Evolutionary conservation across 768 basidiomycete species (phyloP).

Genomic region (Termitomyces heimii): DNA sequence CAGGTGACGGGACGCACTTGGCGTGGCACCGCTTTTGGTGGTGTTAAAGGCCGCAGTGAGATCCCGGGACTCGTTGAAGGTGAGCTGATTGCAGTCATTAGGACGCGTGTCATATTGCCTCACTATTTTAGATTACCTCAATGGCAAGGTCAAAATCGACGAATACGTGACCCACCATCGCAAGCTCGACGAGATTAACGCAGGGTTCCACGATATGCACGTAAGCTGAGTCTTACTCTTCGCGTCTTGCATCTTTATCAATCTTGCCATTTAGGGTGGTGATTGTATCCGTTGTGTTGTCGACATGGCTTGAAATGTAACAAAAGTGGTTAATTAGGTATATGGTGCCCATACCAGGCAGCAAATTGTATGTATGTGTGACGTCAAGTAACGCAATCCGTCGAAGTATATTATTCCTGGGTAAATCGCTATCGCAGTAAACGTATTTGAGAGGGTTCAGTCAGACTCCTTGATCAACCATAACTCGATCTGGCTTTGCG

Average conservation of each 20-base stretch:
- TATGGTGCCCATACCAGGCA: not conserved
- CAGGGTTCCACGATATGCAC: conserved; percentile 95
- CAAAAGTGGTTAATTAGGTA: conserved; percentile 1
- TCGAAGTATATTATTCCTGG: conserved; percentile 3
- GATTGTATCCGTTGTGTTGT: conserved; percentile 95
- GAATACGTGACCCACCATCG: conserved; percentile 93
- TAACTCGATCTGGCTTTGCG: conserved; percentile 31
- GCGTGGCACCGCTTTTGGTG: conserved; percentile 95
- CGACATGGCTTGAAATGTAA: conserved; percentile 58
- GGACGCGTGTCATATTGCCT: not conserved
- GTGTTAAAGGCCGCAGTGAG: conserved; percentile 96
- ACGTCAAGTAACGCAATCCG: not conserved
- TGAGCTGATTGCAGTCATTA: conserved; percentile 22
- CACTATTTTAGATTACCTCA: conserved; percentile 62
- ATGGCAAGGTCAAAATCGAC: conserved; percentile 82
- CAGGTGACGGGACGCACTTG: conserved; percentile 88
- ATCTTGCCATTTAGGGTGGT: conserved; percentile 45
- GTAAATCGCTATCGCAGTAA: not conserved
- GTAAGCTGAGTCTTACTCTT: conserved; percentile 42
- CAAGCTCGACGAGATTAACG: conserved; percentile 69
- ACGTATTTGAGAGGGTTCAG: too few relatives aligned
- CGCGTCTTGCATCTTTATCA: not conserved
- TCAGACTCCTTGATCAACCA: conserved; percentile 50
- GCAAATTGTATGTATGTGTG: conserved; percentile 6
- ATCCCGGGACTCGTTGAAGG: conserved; percentile 91